Conservation (phyloP, 2,329 filamentous ascomycete genomes). For the Talaromyces pinophilus region DNA sequence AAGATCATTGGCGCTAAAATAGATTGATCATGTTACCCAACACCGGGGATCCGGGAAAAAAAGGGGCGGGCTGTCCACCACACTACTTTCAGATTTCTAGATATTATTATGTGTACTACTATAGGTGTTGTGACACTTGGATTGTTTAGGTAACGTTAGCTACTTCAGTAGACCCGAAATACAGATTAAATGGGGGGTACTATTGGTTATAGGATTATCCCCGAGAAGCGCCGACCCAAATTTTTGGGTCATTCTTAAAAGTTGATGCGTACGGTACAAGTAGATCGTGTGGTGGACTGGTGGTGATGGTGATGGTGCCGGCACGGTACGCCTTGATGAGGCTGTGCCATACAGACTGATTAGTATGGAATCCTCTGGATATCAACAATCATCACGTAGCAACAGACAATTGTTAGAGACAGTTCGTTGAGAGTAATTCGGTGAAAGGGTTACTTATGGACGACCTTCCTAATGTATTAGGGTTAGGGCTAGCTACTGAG, state of each 20-base stretch:
- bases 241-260: conserved; percentile 7
- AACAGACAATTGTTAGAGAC: neutral
- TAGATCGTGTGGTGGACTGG: neutral
- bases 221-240: conserved; percentile 10
- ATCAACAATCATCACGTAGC: neutral
- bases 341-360: neutral
- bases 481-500: neutral
- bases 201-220: neutral
- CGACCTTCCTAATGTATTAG: neutral
- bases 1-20: conserved; percentile 11
- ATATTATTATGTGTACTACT: neutral
- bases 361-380: neutral
- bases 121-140: neutral
- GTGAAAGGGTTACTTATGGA: neutral
- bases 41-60: conserved; percentile 5
- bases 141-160: neutral
- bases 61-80: neutral
- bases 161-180: neutral
- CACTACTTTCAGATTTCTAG: neutral
- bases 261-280: neutral
- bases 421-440: neutral
- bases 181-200: neutral
- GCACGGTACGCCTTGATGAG: neutral
- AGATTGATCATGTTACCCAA: conserved; percentile 12
- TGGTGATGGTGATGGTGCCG: neutral